These are phyloP conservation scores for Floccularia luteovirens DNA, from an alignment of 768 basidiomycete genomes.

Conservation along the genomic window DNA sequence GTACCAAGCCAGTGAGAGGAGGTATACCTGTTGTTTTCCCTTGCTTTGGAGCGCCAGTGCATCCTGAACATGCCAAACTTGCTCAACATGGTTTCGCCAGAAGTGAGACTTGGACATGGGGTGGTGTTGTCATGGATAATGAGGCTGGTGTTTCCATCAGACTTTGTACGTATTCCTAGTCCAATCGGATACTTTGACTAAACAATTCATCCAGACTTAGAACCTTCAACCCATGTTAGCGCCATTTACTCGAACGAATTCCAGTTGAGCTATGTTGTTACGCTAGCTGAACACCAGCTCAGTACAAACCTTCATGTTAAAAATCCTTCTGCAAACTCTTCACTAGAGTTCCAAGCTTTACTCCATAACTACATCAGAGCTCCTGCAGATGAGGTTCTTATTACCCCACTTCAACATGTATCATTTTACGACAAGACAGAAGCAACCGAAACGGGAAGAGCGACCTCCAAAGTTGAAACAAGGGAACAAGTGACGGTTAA, in stretches of 20 bases:
- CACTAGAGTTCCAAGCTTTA: constrained; percentile 85
- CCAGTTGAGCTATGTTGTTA: constrained; percentile 74
- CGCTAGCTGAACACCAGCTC: constrained; percentile 65
- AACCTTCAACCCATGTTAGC: constrained; percentile 50
- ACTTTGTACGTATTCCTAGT: constrained; percentile 46
- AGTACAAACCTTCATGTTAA: constrained; percentile 75
- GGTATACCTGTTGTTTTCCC: constrained; percentile 68
- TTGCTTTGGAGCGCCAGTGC: constrained; percentile 82
- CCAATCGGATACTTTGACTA: neutral
- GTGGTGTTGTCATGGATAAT: constrained; percentile 56
- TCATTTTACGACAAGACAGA: constrained; percentile 81
- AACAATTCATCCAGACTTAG: constrained; percentile 38
- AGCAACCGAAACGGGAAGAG: constrained; percentile 38
- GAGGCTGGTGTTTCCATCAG: constrained; percentile 67
- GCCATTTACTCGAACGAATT: constrained; percentile 59
- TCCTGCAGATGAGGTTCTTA: constrained; percentile 47
- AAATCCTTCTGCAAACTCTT: constrained; percentile 46
- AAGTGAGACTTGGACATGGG: constrained; percentile 65
- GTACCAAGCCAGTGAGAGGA: constrained; percentile 62
- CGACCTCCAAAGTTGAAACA: constrained; percentile 45
- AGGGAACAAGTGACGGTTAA: constrained; percentile 61
- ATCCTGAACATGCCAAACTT: constrained; percentile 62
- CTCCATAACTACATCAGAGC: constrained; percentile 86
- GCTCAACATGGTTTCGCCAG: constrained; percentile 91
- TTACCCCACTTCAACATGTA: constrained; percentile 58